Conservation (phyloP, 352 stramenopile genomes). For the Globisporangium paddicum region DNA sequence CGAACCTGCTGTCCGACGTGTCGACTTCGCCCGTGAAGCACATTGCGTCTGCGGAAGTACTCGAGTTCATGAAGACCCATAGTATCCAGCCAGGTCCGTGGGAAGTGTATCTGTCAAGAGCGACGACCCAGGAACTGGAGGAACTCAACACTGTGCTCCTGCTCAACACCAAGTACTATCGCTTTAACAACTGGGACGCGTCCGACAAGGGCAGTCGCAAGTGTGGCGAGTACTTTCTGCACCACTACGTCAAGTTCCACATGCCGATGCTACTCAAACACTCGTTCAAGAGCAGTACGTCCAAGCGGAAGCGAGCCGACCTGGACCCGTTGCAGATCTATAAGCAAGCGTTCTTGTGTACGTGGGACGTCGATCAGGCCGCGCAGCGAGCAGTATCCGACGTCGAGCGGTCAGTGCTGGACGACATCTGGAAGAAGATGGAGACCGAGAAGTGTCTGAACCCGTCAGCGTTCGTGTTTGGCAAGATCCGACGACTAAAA, state of each 20-base stretch:
- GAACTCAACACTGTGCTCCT: slow-evolving; percentile 62
- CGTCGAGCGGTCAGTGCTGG: slow-evolving; percentile 63
- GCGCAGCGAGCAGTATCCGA: slow-evolving; percentile 66
- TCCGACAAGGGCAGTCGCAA: slow-evolving; percentile 63
- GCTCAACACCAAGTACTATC: slow-evolving; percentile 74
- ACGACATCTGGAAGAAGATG: slow-evolving; percentile 86
- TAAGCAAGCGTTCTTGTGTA: slow-evolving; percentile 78
- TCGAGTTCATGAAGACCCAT: slow-evolving; percentile 79
- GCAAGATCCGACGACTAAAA: slow-evolving; percentile 60
- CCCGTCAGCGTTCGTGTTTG: slow-evolving; percentile 65
- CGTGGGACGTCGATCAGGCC: slow-evolving; percentile 73
- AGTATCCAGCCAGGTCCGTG: slow-evolving; percentile 68
- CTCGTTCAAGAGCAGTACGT: slow-evolving; percentile 32
- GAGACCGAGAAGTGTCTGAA: slow-evolving; percentile 65
- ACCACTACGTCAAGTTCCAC: slow-evolving; percentile 80
- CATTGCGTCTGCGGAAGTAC: slow-evolving; percentile 50
- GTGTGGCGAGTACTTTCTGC: slow-evolving; percentile 75
- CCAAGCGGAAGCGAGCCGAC: slow-evolving; percentile 55
- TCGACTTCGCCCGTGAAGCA: slow-evolving; percentile 70
- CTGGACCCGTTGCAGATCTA: slow-evolving; percentile 48
- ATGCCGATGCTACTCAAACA: slow-evolving; percentile 68
- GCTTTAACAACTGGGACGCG: slow-evolving; percentile 71
- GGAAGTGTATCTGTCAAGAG: slow-evolving; percentile 74
- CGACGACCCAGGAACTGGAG: slow-evolving; percentile 57
- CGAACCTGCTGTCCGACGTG: slow-evolving; percentile 43